Conservation (phyloP, 805 yeast genomes). For the Kodamaea fukazawae region DNA sequence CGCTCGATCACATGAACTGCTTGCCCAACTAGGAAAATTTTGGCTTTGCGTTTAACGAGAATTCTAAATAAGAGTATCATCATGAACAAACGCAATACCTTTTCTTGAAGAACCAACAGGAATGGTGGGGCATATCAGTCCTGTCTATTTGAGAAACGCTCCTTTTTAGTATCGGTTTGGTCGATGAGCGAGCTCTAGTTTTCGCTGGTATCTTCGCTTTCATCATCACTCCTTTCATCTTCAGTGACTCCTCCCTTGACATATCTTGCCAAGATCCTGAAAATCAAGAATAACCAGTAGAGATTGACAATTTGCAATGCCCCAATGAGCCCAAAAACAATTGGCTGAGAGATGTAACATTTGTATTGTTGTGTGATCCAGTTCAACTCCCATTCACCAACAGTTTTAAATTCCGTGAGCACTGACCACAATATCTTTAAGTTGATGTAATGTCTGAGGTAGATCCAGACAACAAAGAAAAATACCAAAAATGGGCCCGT, state of each 20-base stretch:
- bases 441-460: constrained; percentile 85
- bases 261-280: constrained; percentile 72
- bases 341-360: constrained; percentile 92
- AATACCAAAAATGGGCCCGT: constrained; percentile 65
- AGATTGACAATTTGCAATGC: constrained; percentile 83
- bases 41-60: no score
- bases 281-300: constrained; percentile 83
- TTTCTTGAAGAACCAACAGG: no score
- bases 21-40: no score
- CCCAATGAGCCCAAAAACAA: constrained; percentile 72
- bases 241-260: constrained; percentile 56
- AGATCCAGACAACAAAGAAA: constrained; percentile 77
- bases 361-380: constrained; percentile 93
- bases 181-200: no score
- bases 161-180: no score
- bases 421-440: constrained; percentile 79
- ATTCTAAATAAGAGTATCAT: no score
- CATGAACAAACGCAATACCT: no score
- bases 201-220: no score
- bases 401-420: constrained; percentile 79
- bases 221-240: constrained; percentile 89
- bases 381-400: constrained; percentile 77
- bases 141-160: no score
- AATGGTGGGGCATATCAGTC: no score
- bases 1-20: no score